phyloP scores from a whole-genome alignment of 139 green algal species.

The Chlorella sp. region DNA sequence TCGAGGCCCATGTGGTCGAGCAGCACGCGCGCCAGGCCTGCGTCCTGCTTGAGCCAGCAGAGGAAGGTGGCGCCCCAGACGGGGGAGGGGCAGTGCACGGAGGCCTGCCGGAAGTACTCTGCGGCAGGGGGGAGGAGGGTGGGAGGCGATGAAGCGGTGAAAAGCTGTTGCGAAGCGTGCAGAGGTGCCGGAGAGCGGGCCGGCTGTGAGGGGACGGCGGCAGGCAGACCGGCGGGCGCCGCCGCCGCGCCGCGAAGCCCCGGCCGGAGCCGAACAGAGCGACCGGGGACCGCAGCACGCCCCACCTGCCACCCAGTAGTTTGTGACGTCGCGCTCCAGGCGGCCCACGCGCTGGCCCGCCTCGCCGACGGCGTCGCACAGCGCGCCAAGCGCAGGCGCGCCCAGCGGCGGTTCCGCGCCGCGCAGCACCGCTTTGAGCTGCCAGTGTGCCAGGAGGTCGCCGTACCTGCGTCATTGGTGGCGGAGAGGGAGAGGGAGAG shows the following conservation, averaged over 20 bases:
- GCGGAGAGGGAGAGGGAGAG: background rate
- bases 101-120: slow-evolving; percentile 61
- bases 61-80: slow-evolving; percentile 58
- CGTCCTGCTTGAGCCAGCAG: slow-evolving; percentile 64
- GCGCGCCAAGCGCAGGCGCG: slow-evolving; percentile 11
- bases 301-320: slow-evolving; percentile 72
- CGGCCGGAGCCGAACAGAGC: no score
- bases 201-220: no score
- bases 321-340: slow-evolving; percentile 53
- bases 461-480: slow-evolving; percentile 66
- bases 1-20: slow-evolving; percentile 73
- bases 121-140: no score
- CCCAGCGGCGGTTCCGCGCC: slow-evolving; percentile 44
- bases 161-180: no score
- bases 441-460: slow-evolving; percentile 83
- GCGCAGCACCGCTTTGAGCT: slow-evolving; percentile 72
- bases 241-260: no score
- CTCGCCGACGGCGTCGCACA: slow-evolving; percentile 34
- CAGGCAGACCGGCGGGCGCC: no score
- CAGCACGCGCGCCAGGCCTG: slow-evolving; percentile 60
- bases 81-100: background rate
- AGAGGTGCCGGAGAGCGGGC: no score
- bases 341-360: slow-evolving; percentile 20
- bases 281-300: no score
- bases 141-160: no score